Evolutionary conservation across 805 yeast genomes (phyloP), one percentile per base, ranked within the genome.

Genomic region (Ogataea philodendri): DNA sequence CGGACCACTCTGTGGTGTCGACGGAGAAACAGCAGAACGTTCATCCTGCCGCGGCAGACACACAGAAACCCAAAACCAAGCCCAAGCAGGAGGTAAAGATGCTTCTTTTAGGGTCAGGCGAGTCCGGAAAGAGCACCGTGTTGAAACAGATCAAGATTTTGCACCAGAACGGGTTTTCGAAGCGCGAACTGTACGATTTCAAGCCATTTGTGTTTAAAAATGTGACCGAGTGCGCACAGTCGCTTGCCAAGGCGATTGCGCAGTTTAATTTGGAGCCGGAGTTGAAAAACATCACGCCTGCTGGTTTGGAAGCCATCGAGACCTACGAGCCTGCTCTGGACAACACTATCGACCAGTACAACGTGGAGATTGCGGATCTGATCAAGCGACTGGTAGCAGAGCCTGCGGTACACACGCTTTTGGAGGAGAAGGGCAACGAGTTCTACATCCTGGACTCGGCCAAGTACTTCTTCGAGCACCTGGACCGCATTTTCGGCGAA

Each of bases 381-480:
- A 73, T 86, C 38, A 54, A 60, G 15, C 56, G 60, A 10, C 53
- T 88, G 18, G 78, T 88, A 69, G 49, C 57, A 4, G 72, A 76
- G 35, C 76, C 81, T 0, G 70, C 72, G 9, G 84, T 87, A 8
- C 66, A 66, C 28, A 62, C 70, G 15, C 67, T 85, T 45, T 52
- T 85, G 17, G 71, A 72, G 44, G 69, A 66, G 33, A 76, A 80
- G 46, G 74, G 79, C 45, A 78, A 81, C 23, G 76, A 79, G 34
- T 87, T 88, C 51, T 86, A 88, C 56, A 64, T 89, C 27, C 76
- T 86, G 73, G 97, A 89, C 57, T 84, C 95, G 3, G 87, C 96
- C 2, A 68, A 68, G 41, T 84, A 84, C 55, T 87, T 88, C 57
- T 72, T 88, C 48, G 72, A 78, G 13, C 78, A 81, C 48, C 55